Conservation (phyloP, 2,329 filamentous ascomycete genomes). For the Cordyceps farinosa region DNA sequence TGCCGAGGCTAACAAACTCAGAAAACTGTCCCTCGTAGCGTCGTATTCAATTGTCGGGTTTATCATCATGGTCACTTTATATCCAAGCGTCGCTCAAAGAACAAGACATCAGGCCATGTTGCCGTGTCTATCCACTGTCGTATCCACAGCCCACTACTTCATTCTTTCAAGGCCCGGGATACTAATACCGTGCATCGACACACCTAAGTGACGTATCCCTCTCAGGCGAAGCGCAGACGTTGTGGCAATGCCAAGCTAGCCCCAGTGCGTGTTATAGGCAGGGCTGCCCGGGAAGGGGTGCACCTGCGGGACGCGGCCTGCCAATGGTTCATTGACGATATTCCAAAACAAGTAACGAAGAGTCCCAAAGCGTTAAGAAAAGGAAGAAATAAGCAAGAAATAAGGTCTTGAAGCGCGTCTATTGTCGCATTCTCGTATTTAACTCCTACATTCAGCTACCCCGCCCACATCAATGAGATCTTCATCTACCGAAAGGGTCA, state of each 20-base stretch:
- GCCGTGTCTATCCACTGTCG: not conserved
- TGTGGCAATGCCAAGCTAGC: not conserved
- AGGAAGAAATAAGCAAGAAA: too few relatives aligned
- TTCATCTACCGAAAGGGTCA: not conserved
- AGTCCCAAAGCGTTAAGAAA: too few relatives aligned
- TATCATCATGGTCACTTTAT: not conserved
- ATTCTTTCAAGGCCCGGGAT: not conserved
- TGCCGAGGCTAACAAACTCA: not conserved
- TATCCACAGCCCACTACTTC: not conserved
- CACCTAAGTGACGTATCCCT: not conserved
- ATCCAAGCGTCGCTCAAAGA: not conserved
- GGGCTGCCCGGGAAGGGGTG: not conserved
- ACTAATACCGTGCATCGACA: not conserved
- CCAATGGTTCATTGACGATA: not conserved
- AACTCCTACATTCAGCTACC: not conserved
- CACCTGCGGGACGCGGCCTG: not conserved
- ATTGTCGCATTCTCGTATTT: not conserved
- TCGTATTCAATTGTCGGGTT: not conserved
- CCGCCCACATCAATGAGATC: not conserved
- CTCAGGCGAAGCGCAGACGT: not conserved
- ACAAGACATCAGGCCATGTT: slow-evolving; percentile 4
- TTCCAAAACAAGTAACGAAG: not conserved
- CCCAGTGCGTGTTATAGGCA: not conserved
- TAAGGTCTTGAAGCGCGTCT: too few relatives aligned
- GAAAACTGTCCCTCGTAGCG: not conserved